Evolutionary conservation across 176 grass and related monocot species (phyloP), one percentile per base, ranked within the genome.

Genomic region (Calamus simplicifolius): DNA sequence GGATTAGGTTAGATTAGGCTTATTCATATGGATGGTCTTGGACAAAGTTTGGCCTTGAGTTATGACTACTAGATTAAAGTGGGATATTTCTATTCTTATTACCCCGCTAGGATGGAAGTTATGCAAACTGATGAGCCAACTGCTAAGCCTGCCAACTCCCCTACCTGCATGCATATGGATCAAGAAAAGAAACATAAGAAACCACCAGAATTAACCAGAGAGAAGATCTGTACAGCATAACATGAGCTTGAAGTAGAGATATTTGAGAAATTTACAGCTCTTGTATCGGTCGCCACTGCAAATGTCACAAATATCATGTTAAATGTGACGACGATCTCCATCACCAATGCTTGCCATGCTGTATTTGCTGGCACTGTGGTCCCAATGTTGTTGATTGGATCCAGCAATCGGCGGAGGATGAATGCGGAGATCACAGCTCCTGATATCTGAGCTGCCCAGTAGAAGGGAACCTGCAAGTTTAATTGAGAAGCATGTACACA

Each of bases 291-390:
- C 23, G 93, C 93, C 17, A 98, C 93, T 16, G 93, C 93, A 30
- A 83, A 81, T 0, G 93, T 98, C 27, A 98, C 93, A 16, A 98
- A 92, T 79, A 98, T 98, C 93, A 98, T 98, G 84, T 80, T 82
- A 70, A 98, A 98, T 14, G 93, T 92, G 1, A 98, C 93, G 19
- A 98, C 55, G 26, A 85, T 13, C 77, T 98, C 93, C 25, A 81
- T 78, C 63, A 92, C 28, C 28, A 98, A 83, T 18, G 93, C 61
- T 18, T 90, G 88, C 84, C 81, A 80, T 43, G 75, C 73, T 12
- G 87, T 73, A 23, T 72, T 87, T 1, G 70, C 27, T 2, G 93
- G 93, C 26, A 30, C 57, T 23, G 93, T 98, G 7, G 75, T 79
- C 25, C 93, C 93, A 30, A 98, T 27, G 52, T 76, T 25, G 13